Evolutionary conservation across 306 rosid genomes (phyloP).

Genomic region (Vigna angularis): DNA sequence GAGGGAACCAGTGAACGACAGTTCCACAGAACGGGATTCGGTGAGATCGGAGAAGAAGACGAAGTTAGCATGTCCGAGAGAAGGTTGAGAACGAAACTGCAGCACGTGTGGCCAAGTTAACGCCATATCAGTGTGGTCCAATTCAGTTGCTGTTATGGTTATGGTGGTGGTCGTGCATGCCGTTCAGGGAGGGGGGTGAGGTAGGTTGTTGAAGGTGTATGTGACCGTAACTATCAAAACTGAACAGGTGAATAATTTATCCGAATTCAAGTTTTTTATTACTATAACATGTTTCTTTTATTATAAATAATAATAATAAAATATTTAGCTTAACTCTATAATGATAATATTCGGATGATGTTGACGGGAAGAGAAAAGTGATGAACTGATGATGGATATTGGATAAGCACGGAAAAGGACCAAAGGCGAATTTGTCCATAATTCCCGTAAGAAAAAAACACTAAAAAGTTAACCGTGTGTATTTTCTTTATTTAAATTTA

Average conservation of each 20-base stretch:
- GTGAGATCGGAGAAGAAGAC: slow-evolving; percentile 53
- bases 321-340: background rate
- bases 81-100: slow-evolving; percentile 60
- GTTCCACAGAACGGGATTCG: slow-evolving; percentile 42
- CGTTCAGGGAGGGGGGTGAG: slow-evolving; percentile 33
- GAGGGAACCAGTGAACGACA: slow-evolving; percentile 41
- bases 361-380: slow-evolving; percentile 1
- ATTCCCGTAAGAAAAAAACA: background rate
- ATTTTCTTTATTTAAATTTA: background rate
- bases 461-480: background rate
- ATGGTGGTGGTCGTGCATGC: slow-evolving; percentile 58
- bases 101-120: slow-evolving; percentile 55
- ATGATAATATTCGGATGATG: slow-evolving; percentile 1
- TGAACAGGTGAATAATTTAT: slow-evolving; percentile 29
- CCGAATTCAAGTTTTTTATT: slow-evolving; percentile 8
- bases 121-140: slow-evolving; percentile 55
- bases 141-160: slow-evolving; percentile 1
- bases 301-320: background rate
- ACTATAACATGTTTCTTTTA: background rate
- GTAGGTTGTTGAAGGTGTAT: slow-evolving; percentile 34
- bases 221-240: slow-evolving; percentile 46
- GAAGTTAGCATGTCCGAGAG: slow-evolving; percentile 47
- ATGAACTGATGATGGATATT: background rate
- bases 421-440: background rate
- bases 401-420: slow-evolving; percentile 9